Conservation (phyloP, 2,329 filamentous ascomycete genomes). For the Trichoderma asperellum region DNA sequence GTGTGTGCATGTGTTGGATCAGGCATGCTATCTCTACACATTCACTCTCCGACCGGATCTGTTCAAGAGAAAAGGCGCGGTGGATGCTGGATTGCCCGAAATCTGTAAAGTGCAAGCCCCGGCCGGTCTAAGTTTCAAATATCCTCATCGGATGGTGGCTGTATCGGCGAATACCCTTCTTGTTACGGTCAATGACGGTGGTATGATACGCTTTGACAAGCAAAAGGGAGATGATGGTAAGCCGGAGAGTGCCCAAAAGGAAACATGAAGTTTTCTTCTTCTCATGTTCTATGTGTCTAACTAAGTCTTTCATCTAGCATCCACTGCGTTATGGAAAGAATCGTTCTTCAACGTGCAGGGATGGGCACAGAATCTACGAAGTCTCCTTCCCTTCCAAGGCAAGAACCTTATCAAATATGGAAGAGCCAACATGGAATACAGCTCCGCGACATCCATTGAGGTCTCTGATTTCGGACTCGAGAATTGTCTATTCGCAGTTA, state of each 20-base stretch:
- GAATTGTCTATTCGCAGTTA: conserved; percentile 64
- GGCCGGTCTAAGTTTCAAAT: conserved; percentile 74
- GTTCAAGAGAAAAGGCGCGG: conserved; percentile 70
- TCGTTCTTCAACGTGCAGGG: conserved; percentile 73
- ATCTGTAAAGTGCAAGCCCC: conserved; percentile 76
- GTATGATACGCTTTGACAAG: conserved; percentile 71
- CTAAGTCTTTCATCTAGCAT: conserved; percentile 32
- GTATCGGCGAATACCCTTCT: conserved; percentile 74
- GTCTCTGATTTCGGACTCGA: conserved; percentile 56
- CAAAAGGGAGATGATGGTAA: conserved; percentile 53
- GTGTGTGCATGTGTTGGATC: conserved; percentile 78
- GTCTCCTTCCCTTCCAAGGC: conserved; percentile 68
- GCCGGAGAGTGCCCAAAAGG: conserved; percentile 31
- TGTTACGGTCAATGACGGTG: conserved; percentile 79
- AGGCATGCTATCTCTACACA: conserved; percentile 78
- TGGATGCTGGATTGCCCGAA: conserved; percentile 74
- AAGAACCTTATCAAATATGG: conserved; percentile 67
- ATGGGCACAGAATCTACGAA: conserved; percentile 69
- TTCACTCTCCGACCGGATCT: conserved; percentile 81
- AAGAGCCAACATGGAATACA: conserved; percentile 67
- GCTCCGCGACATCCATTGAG: conserved; percentile 67
- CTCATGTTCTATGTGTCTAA: not conserved
- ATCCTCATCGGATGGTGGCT: conserved; percentile 79
- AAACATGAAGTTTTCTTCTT: not conserved
- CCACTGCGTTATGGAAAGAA: conserved; percentile 63